Conservation (phyloP, 305 asterid genomes). For the Fraxinus paxiana region DNA sequence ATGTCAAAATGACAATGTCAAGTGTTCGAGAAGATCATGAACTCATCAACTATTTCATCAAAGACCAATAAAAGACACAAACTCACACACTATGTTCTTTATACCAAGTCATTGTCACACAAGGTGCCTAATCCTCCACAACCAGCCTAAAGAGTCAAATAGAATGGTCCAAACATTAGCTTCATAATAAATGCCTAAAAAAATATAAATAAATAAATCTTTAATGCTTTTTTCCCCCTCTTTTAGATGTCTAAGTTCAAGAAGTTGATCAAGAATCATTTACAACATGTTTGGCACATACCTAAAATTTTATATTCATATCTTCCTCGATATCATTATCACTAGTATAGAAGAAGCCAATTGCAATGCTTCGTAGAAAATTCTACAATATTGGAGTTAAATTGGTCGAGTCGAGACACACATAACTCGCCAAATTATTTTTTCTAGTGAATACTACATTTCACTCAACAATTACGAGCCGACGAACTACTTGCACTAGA, state of each 20-base stretch:
- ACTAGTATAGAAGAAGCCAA: neutral
- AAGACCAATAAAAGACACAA: neutral
- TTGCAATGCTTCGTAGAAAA: neutral
- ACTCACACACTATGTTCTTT: neutral
- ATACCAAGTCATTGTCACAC: neutral
- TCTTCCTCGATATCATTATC: neutral
- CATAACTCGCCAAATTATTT: no score
- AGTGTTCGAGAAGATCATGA: neutral
- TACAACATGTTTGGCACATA: neutral
- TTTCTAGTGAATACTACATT: no score
- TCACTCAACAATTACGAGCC: neutral
- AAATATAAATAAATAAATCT: neutral
- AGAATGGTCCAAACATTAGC: slow-evolving; percentile 15
- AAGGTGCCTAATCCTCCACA: neutral
- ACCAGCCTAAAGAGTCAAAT: slow-evolving; percentile 11
- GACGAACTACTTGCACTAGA: neutral
- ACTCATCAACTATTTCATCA: neutral
- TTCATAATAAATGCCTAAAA: neutral
- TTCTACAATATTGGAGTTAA: neutral
- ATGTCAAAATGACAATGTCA: neutral
- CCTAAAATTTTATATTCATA: neutral
- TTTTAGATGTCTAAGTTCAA: neutral
- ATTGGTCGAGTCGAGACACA: neutral
- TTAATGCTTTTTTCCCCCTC: neutral
- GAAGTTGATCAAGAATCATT: neutral